Base-by-base conservation (phyloP, 164 flowering plant genomes). In the Sextonia rubra region DNA sequence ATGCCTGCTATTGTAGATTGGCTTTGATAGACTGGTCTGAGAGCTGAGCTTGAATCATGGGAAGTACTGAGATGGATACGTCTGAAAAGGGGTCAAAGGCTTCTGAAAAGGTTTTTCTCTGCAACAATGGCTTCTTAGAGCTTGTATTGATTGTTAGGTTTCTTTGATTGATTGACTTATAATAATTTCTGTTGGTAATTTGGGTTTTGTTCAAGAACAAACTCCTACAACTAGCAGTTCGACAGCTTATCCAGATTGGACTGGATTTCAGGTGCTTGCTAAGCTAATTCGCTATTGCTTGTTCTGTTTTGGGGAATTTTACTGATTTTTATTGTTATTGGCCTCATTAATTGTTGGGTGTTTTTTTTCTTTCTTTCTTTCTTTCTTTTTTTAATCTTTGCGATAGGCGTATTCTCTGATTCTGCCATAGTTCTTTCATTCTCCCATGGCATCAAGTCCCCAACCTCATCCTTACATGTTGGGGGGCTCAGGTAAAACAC, bases 401-500 rank as follows among this genome's bases (percentile, higher is more conserved):
- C 71, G 68, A 71, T 85, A 94, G 98, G 92, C 97, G 55, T 94
- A 87, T 88, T 92, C 97, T 68, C 97, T 97, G 44, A 83, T 90
- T 47, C 94, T 96, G 9, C 93, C 92, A 4, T 93, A 97, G 23
- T 94, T 83, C 84, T 72, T 79, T 48, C 82, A 79, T 70, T 79
- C 82, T 52, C 47, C 79, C 1, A 77, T 92, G 85, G 90, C 94
- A 47, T 90, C 97, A 55, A 92, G 95, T 73, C 98, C 97, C 60
- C 97, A 90, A 80, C 83, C 97, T 74, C 98, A 86, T 75, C 98
- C 97, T 55, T 94, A 92, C 75, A 91, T 94, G 97, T 92, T n/a
- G 98, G 98, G 97, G 98, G 58, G 86, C 93, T 80, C 98, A 94
- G 95, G 98, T 94, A 84, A 7, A 37, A 37, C 18, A 4, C 2